Percentiles rank a stretch among this genome's conserved stretches.
Conservation (phyloP, 2,329 filamentous ascomycete species). For the Fusarium sp. region DNA sequence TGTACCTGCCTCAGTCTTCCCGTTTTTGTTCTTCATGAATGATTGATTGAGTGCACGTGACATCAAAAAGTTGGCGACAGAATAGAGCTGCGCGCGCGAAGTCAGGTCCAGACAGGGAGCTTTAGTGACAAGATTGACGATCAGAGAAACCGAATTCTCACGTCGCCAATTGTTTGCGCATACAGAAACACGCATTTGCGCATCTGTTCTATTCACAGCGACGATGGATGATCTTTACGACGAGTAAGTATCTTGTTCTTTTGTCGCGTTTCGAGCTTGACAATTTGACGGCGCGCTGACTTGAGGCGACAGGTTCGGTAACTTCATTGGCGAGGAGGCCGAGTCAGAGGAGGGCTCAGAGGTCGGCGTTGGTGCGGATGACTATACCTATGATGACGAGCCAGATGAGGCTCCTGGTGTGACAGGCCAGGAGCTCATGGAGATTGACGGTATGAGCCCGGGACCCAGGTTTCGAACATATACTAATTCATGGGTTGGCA, state of each 20-base stretch:
- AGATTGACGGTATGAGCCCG: slow-evolving; percentile 75
- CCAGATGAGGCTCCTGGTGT: slow-evolving; percentile 69
- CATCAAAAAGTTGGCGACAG: slow-evolving; percentile 43
- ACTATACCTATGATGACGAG: slow-evolving; percentile 85
- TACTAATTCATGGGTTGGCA: slow-evolving; percentile 40
- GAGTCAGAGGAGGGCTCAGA: slow-evolving; percentile 88
- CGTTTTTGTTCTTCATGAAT: not conserved
- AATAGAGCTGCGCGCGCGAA: slow-evolving; percentile 37
- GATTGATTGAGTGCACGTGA: slow-evolving; percentile 38
- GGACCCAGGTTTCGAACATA: not conserved
- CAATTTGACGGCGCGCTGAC: slow-evolving; percentile 32
- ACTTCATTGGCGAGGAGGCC: slow-evolving; percentile 94
- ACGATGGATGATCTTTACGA: slow-evolving; percentile 96
- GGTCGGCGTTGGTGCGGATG: slow-evolving; percentile 75
- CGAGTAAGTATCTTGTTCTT: slow-evolving; percentile 66
- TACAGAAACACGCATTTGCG: slow-evolving; percentile 19
- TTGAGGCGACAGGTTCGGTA: slow-evolving; percentile 77
- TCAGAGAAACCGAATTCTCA: slow-evolving; percentile 27
- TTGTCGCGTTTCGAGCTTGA: slow-evolving; percentile 8
- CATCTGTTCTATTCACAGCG: slow-evolving; percentile 7
- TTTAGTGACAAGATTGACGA: slow-evolving; percentile 37
- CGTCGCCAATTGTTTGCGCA: slow-evolving; percentile 31
- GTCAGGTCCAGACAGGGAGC: slow-evolving; percentile 18
- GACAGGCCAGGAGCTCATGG: slow-evolving; percentile 88
- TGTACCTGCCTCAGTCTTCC: slow-evolving; percentile 25